phyloP scores from a whole-genome alignment of 2,329 filamentous ascomycete genomes.

The Aureobasidium pullulans region DNA sequence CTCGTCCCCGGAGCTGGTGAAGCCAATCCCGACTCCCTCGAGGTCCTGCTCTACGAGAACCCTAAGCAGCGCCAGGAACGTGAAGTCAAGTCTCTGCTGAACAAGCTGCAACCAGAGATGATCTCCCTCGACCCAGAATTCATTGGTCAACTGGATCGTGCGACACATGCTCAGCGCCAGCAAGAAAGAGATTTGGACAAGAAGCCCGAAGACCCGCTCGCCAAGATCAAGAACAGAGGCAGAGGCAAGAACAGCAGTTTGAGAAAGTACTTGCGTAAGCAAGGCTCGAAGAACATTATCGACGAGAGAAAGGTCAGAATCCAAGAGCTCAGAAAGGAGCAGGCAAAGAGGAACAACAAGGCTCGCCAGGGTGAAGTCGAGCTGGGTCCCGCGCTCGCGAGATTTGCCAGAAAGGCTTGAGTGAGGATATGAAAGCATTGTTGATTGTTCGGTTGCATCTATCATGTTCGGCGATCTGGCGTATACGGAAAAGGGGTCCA shows the following conservation, averaged over 20 bases:
- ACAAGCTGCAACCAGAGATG: constrained; percentile 95
- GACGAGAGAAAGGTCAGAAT: constrained; percentile 88
- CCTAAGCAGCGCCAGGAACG: constrained; percentile 84
- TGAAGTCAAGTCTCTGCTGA: constrained; percentile 82
- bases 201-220: constrained; percentile 47
- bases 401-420: constrained; percentile 65
- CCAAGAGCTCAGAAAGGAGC: constrained; percentile 68
- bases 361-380: constrained; percentile 64
- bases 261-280: constrained; percentile 84
- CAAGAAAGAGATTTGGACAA: constrained; percentile 74
- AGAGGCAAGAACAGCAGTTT: constrained; percentile 85
- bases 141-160: constrained; percentile 77
- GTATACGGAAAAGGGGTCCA: background rate
- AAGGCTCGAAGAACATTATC: constrained; percentile 85
- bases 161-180: constrained; percentile 67
- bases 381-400: constrained; percentile 74
- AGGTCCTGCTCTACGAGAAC: constrained; percentile 93
- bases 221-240: constrained; percentile 64
- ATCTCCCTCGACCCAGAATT: constrained; percentile 90
- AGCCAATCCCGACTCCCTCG: constrained; percentile 89
- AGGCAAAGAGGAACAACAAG: constrained; percentile 61
- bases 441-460: background rate
- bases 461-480: background rate
- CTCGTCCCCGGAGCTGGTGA: constrained; percentile 93
- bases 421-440: background rate